Evolutionary conservation across 2,329 filamentous ascomycete genomes (phyloP), one percentile per base, ranked within the genome.

Genomic region (Colletotrichum euphorbiae): DNA sequence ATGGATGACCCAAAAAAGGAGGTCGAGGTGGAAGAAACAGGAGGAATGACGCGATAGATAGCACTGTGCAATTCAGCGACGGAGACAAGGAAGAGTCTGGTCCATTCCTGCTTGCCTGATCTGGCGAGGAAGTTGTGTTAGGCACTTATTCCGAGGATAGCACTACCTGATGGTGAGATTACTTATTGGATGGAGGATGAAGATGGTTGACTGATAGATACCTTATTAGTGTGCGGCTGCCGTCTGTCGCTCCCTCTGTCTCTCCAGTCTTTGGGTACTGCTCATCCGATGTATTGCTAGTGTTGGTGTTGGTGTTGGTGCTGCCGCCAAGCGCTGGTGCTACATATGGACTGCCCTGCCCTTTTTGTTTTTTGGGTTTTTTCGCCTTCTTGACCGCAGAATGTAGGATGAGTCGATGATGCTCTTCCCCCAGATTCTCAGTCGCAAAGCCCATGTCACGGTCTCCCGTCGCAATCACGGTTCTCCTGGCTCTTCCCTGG

Each of bases 361-460:
- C 21, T 21, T 21, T 21, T 21, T 21, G 21, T 21, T 21, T 21
- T 51, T 28, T 28, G 15, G 33, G 28, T 51, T 6, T 31, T 33
- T 31, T 17, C 6, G 28, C 17, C n/a, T 51, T 17, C 48, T 24
- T 31, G 48, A 31, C 48, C 17, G 43, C 24, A 28, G 43, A 48
- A 45, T 40, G 4, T 24, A 33, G 43, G 19, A 40, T 51, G 13
- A 31, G 15, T 12, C 31, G 28, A 36, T 28, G 40, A 19, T 43
- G 31, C 42, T 56, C n/a, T 45, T 67, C 43, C 60, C 60, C 65
- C 60, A 54, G 65, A 58, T 59, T 68, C 38, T 52, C 52, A 64
- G 15, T 43, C 9, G 45, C 57, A 7, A 36, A 36, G 11, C 33
- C 33, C 11, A 36, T 36, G 2, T 36, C 46, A 7, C 21, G 50